Evolutionary conservation across 2,329 filamentous ascomycete genomes (phyloP), one percentile per base, ranked within the genome.

Genomic region (Trichoderma pleuroti): DNA sequence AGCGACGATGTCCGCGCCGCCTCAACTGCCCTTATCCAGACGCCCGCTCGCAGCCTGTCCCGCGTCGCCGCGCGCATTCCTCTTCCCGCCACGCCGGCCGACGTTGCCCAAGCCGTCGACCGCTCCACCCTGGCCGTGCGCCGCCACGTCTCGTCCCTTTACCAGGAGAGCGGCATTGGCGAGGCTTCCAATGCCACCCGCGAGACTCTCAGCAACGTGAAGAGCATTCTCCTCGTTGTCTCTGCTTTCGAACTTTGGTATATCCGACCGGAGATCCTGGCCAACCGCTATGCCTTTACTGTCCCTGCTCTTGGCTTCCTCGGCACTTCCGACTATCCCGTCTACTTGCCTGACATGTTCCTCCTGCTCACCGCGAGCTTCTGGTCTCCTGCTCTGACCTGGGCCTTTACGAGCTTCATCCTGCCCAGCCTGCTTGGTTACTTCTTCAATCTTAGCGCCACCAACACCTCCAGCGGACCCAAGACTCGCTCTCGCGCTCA

Each of bases 361-460:
- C 81, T 91, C 34, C 83, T 98, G 10, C 81, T 97, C 46, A 92
- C 91, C 1, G 83, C 86, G 49, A 87, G 87, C 30, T 98, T 97
- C 86, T 98, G 95, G 95, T 90, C 88, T 0, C 92, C 94, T 0
- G 88, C 92, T 69, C 85, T 90, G 9, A 85, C 94, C 24, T 98
- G 94, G 94, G 79, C 88, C 6, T 79, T 90, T 42, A 96, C 93
- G 11, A 92, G 88, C 78, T 80, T 93, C 68, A 76, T 92, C 56
- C 74, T 95, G 32, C 95, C 95, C 2, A 83, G 90, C 63, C 73
- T 92, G 36, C 85, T 90, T 54, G 93, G 92, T 30, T 98, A 96
- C 84, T 97, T 98, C 80, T 92, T 97, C 87, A 98, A 98, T 81
- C 81, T 98, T 77, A 93, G 90, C 49, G 83, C 85, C 62, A 86